Evolutionary conservation across 2,329 filamentous ascomycete species (phyloP).

Genomic region (Fusarium buxicola): DNA sequence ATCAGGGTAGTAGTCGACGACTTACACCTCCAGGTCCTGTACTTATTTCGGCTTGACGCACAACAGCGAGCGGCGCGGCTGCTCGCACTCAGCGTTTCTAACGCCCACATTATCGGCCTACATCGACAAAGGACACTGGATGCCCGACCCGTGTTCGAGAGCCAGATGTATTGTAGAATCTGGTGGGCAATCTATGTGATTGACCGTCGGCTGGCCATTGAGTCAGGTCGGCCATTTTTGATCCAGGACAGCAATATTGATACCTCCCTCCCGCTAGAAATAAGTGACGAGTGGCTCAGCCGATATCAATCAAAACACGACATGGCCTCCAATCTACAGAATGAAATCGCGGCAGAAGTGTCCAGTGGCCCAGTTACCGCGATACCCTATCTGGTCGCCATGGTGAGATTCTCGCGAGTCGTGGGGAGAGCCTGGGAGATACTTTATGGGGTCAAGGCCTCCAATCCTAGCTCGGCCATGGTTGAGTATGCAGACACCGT

Average conservation of each 20-base stretch:
- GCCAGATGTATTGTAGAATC: slow-evolving; percentile 22
- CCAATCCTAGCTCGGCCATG: slow-evolving; percentile 13
- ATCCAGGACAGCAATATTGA: slow-evolving; percentile 33
- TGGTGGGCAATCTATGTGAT: slow-evolving; percentile 28
- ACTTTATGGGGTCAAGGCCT: slow-evolving; percentile 24
- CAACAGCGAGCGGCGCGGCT: slow-evolving; percentile 23
- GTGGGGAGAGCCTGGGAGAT: slow-evolving; percentile 30
- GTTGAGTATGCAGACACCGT: slow-evolving; percentile 26
- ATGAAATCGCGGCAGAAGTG: slow-evolving; percentile 7
- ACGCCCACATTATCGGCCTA: slow-evolving; percentile 24
- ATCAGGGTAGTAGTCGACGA: too few species aligned
- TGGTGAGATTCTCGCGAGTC: slow-evolving; percentile 27
- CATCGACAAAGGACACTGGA: slow-evolving; percentile 27
- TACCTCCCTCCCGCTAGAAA: slow-evolving; percentile 14
- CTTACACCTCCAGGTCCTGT: slow-evolving; percentile 16
- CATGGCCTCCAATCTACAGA: not conserved
- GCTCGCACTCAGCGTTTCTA: slow-evolving; percentile 16
- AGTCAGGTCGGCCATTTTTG: slow-evolving; percentile 25
- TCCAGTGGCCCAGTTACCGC: slow-evolving; percentile 2
- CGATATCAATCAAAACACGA: not conserved
- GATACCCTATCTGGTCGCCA: slow-evolving; percentile 22
- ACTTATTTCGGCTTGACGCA: slow-evolving; percentile 27
- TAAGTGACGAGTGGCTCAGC: slow-evolving; percentile 28
- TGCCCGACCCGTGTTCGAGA: slow-evolving; percentile 16
- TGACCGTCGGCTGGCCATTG: slow-evolving; percentile 25